Evolutionary conservation across 768 basidiomycete genomes (phyloP).

Genomic region (Clitopilus passeckerianus): DNA sequence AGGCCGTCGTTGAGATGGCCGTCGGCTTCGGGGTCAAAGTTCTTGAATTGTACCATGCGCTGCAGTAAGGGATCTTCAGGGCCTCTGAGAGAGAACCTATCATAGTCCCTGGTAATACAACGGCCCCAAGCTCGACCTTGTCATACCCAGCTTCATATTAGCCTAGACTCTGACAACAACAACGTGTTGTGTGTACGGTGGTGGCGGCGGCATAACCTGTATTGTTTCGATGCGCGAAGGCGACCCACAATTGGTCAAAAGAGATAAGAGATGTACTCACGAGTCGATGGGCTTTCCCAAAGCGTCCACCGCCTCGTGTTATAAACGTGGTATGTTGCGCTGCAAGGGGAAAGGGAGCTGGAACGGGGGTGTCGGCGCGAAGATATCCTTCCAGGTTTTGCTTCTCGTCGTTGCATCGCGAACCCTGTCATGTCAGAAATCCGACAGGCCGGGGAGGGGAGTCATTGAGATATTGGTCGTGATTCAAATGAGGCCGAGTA

Average conservation of each 20-base stretch:
- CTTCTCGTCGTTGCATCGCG: background rate
- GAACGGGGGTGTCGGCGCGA: slow-evolving; percentile 1
- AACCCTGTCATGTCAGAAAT: background rate
- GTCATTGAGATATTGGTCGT: background rate
- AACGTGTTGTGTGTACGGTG: background rate
- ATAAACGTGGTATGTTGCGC: background rate
- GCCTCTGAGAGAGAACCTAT: background rate
- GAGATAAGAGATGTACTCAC: background rate
- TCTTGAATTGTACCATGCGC: background rate
- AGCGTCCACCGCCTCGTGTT: background rate
- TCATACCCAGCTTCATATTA: background rate
- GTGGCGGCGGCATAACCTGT: background rate
- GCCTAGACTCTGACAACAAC: background rate
- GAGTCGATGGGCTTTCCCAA: background rate
- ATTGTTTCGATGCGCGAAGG: background rate
- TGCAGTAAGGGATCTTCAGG: background rate
- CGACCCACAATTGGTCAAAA: background rate
- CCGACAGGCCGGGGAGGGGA: background rate
- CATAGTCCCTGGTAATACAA: background rate
- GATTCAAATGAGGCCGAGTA: background rate
- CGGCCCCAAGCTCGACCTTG: background rate
- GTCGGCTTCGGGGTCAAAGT: background rate
- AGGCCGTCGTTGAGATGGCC: background rate
- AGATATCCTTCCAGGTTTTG: background rate
- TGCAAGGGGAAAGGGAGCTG: background rate